Percentiles rank a stretch among this genome's conserved stretches.
Evolutionary conservation across 2,329 filamentous ascomycete species (phyloP).

Genomic region (Aspergillus sp.): DNA sequence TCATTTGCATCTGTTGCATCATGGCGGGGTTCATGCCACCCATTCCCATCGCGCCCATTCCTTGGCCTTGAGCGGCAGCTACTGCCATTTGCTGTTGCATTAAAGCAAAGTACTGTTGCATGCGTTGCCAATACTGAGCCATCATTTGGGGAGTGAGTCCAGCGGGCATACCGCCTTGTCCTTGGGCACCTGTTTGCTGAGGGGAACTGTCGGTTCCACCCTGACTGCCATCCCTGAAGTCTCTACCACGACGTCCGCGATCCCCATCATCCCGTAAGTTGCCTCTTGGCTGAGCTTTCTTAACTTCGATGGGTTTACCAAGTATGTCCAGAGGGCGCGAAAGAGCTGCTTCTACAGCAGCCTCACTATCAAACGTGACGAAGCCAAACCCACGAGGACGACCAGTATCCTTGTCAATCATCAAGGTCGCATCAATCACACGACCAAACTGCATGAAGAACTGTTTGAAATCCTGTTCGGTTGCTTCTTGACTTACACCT

Average conservation of each 20-base stretch:
- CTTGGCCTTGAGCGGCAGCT: constrained; percentile 43
- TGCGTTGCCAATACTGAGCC: constrained; percentile 97
- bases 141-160: constrained; percentile 95
- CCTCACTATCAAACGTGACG: constrained; percentile 95
- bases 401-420: constrained; percentile 99
- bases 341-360: constrained; percentile 88
- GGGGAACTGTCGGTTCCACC: constrained; percentile 37
- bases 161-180: constrained; percentile 42
- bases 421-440: constrained; percentile 94
- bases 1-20: constrained; percentile 69
- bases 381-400: constrained; percentile 94
- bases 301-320: constrained; percentile 95
- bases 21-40: constrained; percentile 69
- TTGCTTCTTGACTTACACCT: constrained; percentile 95
- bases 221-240: constrained; percentile 43
- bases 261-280: constrained; percentile 92
- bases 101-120: constrained; percentile 95
- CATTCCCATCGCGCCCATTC: constrained; percentile 57
- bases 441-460: constrained; percentile 97
- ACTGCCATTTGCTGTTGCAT: constrained; percentile 87
- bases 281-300: constrained; percentile 92
- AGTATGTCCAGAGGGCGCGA: constrained; percentile 84
- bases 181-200: constrained; percentile 49
- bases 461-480: constrained; percentile 90
- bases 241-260: constrained; percentile 47